Conservation (phyloP, 2,329 filamentous ascomycete genomes). For the Phoma sp. region DNA sequence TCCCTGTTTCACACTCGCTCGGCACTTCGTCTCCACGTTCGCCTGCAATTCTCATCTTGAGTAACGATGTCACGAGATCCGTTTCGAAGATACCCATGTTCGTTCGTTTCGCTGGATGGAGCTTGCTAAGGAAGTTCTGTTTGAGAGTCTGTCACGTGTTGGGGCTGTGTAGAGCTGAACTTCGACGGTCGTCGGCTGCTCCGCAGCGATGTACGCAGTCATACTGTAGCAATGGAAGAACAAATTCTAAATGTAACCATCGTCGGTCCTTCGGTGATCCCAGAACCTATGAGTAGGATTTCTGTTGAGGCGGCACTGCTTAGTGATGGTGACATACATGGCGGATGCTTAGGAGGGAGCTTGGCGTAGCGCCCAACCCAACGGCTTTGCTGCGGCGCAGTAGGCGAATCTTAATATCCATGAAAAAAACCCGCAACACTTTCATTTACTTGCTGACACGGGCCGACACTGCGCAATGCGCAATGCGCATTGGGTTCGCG, state of each 20-base stretch:
- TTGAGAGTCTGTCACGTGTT: slow-evolving; percentile 2
- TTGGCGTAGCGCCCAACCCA: not conserved
- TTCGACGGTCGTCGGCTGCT: slow-evolving; percentile 2
- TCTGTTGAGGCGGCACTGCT: too few relatives aligned
- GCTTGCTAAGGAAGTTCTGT: not conserved
- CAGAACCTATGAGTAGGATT: too few relatives aligned
- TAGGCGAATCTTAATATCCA: not conserved
- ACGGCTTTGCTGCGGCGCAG: not conserved
- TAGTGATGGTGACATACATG: not conserved
- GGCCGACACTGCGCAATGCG: slow-evolving; percentile 2
- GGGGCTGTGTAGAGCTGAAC: slow-evolving; percentile 1
- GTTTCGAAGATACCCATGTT: slow-evolving; percentile 36
- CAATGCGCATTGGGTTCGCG: not conserved
- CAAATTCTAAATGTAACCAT: too few relatives aligned
- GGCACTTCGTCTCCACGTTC: not conserved
- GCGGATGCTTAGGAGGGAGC: not conserved
- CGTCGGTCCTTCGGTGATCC: too few relatives aligned
- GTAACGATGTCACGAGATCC: slow-evolving; percentile 30
- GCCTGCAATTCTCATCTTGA: slow-evolving; percentile 7
- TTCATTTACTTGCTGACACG: slow-evolving; percentile 11
- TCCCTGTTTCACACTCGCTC: slow-evolving; percentile 26
- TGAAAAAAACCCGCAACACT: slow-evolving; percentile 2
- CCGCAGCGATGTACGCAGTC: slow-evolving; percentile 10
- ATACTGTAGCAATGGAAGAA: not conserved
- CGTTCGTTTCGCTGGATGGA: slow-evolving; percentile 26